A percentile compares a stretch with the other conserved stretches of the same genome.
These are phyloP conservation scores for Vaccinium corymbosum DNA, from an alignment of 148 eudicot genomes.

Conservation along the genomic window DNA sequence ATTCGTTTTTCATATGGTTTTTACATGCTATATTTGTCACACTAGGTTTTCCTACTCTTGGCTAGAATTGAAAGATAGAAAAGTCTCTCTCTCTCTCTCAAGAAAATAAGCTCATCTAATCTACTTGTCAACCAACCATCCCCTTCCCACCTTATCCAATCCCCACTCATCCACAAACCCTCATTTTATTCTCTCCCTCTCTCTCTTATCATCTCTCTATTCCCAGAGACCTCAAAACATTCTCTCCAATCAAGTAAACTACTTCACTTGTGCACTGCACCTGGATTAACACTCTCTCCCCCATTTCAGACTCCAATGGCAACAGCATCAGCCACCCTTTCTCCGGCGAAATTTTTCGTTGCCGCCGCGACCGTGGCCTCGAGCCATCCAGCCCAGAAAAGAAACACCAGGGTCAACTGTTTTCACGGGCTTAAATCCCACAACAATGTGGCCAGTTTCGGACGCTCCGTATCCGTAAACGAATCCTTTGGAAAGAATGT, in stretches of 20 bases:
- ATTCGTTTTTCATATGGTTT: too few species aligned
- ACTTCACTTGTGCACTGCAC: background rate
- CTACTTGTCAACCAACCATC: constrained; percentile 16
- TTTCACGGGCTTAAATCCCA: constrained; percentile 42
- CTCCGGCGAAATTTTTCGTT: constrained; percentile 22
- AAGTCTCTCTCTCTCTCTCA: background rate
- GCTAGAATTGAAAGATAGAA: background rate
- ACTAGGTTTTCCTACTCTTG: background rate
- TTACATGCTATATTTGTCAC: background rate
- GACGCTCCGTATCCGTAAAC: constrained; percentile 28
- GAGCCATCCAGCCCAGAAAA: constrained; percentile 17
- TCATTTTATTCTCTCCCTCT: background rate
- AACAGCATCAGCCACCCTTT: constrained; percentile 30
- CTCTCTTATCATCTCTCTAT: constrained; percentile 13
- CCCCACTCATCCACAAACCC: constrained; percentile 10
- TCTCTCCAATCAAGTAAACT: constrained; percentile 11
- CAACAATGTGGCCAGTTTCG: constrained; percentile 30
- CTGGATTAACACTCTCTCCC: background rate
- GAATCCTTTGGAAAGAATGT: constrained; percentile 32
- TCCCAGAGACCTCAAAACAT: background rate
- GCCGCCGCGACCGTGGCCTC: constrained; percentile 19
- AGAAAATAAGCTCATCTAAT: background rate
- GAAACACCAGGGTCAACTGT: constrained; percentile 27
- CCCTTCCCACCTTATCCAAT: constrained; percentile 23
- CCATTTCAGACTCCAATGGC: constrained; percentile 30